phyloP scores from a whole-genome alignment of 2,329 filamentous ascomycete genomes.

The Phialocephala sp. region DNA sequence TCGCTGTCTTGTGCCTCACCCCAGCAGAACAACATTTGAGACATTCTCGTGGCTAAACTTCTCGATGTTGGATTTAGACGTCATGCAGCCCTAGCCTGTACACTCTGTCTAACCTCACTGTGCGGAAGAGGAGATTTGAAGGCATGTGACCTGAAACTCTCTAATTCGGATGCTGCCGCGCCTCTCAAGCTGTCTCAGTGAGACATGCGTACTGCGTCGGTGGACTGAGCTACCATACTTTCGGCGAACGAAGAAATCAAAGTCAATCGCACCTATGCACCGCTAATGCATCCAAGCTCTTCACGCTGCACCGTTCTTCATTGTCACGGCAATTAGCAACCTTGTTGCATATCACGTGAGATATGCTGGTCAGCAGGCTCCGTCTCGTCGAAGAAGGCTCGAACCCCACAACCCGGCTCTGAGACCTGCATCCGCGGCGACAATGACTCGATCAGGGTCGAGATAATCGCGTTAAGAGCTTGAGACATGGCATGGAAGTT shows the following conservation, averaged over 20 bases:
- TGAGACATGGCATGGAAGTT: slow-evolving; percentile 8
- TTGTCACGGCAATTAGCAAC: slow-evolving; percentile 1
- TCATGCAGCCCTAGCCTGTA: slow-evolving; percentile 6
- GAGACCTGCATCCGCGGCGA: slow-evolving; percentile 15
- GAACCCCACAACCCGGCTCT: slow-evolving; percentile 8
- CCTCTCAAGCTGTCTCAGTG: background rate
- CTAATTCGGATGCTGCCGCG: slow-evolving; percentile 3
- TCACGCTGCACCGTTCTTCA: background rate
- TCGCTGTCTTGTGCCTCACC: background rate
- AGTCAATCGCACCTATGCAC: slow-evolving; percentile 9
- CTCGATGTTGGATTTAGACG: background rate
- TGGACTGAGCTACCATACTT: slow-evolving; percentile 4
- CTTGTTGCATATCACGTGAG: slow-evolving; percentile 14
- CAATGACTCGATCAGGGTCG: slow-evolving; percentile 20
- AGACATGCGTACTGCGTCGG: background rate
- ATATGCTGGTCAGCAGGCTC: background rate
- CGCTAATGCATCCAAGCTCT: slow-evolving; percentile 11
- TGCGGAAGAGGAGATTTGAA: background rate
- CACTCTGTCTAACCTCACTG: background rate
- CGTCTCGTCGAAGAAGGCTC: background rate
- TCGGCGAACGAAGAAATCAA: slow-evolving; percentile 1
- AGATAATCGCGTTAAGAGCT: background rate
- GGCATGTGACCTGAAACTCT: slow-evolving; percentile 9
- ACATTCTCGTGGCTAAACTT: background rate
- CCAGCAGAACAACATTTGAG: slow-evolving; percentile 2